Evolutionary conservation across 208 protist species (phyloP).

Genomic region (Trypanosoma platydactyli): DNA sequence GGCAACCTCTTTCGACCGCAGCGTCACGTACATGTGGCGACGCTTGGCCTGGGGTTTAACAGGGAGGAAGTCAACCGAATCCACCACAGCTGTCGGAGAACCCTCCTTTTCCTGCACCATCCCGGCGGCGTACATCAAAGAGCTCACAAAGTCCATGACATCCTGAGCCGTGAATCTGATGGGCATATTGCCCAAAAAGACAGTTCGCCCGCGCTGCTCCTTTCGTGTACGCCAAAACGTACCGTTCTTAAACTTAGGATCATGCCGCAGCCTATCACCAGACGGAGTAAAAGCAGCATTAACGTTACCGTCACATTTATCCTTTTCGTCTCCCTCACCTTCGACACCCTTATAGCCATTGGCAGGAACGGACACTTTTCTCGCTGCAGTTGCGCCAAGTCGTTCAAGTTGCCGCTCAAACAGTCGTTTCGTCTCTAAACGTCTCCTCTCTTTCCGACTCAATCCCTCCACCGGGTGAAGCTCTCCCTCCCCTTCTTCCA

Average conservation of each 20-base stretch:
- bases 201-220: constrained; percentile 67
- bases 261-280: constrained; percentile 44
- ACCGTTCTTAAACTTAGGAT: constrained; percentile 82
- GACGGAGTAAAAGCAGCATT: neutral
- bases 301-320: neutral
- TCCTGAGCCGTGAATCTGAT: constrained; percentile 43
- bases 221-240: constrained; percentile 86
- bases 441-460: constrained; percentile 63
- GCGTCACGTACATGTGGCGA: constrained; percentile 77
- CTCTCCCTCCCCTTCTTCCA: constrained; percentile 9
- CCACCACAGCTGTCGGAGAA: constrained; percentile 25
- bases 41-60: constrained; percentile 52
- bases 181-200: constrained; percentile 86
- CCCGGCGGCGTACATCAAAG: constrained; percentile 39
- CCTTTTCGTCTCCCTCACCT: neutral
- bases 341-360: neutral
- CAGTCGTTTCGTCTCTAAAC: constrained; percentile 47
- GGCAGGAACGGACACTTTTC: constrained; percentile 3
- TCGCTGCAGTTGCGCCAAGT: constrained; percentile 26
- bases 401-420: constrained; percentile 62
- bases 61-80: constrained; percentile 74
- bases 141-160: constrained; percentile 70
- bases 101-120: constrained; percentile 27
- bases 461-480: constrained; percentile 30
- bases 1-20: constrained; percentile 58